Conservation (phyloP, 2,329 filamentous ascomycete genomes). For the Whalleya microplaca region DNA sequence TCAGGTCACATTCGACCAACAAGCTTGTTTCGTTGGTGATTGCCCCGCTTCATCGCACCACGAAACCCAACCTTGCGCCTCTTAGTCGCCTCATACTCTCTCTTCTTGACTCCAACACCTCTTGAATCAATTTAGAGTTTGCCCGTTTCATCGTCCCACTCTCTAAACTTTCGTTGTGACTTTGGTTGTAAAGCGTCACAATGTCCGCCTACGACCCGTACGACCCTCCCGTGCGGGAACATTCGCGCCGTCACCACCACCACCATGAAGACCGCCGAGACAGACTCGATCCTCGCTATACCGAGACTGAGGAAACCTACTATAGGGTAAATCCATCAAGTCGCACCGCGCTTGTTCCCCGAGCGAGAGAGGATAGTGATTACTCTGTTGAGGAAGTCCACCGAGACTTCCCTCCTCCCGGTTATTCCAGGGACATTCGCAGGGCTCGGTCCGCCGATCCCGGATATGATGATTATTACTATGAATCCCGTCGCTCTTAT, state of each 20-base stretch:
- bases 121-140: slow-evolving; percentile 22
- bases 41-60: slow-evolving; percentile 9
- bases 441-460: slow-evolving; percentile 68
- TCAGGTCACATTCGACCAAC: neutral
- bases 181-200: slow-evolving; percentile 9
- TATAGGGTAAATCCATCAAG: slow-evolving; percentile 49
- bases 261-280: slow-evolving; percentile 59
- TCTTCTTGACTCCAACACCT: slow-evolving; percentile 1
- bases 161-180: neutral
- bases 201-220: slow-evolving; percentile 60
- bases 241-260: slow-evolving; percentile 56
- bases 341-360: slow-evolving; percentile 55
- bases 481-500: slow-evolving; percentile 47
- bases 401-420: slow-evolving; percentile 81
- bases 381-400: slow-evolving; percentile 80
- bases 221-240: slow-evolving; percentile 50
- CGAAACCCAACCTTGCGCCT: neutral
- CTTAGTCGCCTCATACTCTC: slow-evolving; percentile 3
- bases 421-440: slow-evolving; percentile 54
- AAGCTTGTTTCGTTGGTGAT: neutral
- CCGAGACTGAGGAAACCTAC: slow-evolving; percentile 56
- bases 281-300: slow-evolving; percentile 56
- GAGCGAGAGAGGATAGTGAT: slow-evolving; percentile 72
- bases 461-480: slow-evolving; percentile 63
- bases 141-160: neutral